Conservation (phyloP, 2,329 filamentous ascomycete species). For the Aureobasidium zeae region DNA sequence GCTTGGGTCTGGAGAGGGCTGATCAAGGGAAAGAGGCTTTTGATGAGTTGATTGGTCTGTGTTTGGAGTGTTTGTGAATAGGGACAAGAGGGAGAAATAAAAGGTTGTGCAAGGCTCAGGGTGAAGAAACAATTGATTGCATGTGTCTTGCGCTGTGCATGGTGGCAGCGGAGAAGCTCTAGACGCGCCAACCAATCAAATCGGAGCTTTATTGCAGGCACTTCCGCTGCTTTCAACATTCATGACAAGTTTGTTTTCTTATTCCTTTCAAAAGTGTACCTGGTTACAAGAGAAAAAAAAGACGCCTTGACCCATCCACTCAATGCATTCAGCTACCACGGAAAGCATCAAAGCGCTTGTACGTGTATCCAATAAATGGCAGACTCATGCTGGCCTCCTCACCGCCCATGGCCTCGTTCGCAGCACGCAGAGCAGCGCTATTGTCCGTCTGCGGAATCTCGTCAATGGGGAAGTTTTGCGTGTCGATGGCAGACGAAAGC, state of each 20-base stretch:
- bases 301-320: no score
- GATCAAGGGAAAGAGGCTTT: slow-evolving; percentile 33
- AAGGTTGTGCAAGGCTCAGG: no score
- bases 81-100: neutral
- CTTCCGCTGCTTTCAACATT: neutral
- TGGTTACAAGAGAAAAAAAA: no score
- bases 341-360: slow-evolving; percentile 85
- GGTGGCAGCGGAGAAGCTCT: neutral
- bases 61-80: slow-evolving; percentile 24
- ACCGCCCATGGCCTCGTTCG: slow-evolving; percentile 66
- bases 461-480: slow-evolving; percentile 96
- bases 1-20: slow-evolving; percentile 45
- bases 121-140: no score
- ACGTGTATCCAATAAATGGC: slow-evolving; percentile 93
- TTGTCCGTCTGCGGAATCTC: slow-evolving; percentile 97
- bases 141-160: no score
- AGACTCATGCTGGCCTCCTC: slow-evolving; percentile 90
- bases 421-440: slow-evolving; percentile 73
- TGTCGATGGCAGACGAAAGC: slow-evolving; percentile 86
- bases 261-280: neutral
- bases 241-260: neutral
- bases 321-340: slow-evolving; percentile 25
- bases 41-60: slow-evolving; percentile 29
- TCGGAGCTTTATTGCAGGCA: neutral
- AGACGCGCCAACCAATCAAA: neutral